Evolutionary conservation across 306 rosid genomes (phyloP).

Genomic region (Boehmeria nivea): DNA sequence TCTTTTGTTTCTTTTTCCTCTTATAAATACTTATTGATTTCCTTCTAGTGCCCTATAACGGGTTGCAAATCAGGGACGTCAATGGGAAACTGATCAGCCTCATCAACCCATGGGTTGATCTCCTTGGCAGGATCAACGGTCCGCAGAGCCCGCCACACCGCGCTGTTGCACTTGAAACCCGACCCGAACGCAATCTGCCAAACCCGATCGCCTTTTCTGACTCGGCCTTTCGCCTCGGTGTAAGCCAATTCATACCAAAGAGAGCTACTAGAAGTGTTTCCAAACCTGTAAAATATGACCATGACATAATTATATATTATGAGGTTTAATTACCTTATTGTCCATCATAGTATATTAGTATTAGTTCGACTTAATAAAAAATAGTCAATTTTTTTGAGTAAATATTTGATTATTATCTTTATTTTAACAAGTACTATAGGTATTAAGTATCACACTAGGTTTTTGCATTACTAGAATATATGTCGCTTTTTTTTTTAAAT

Average conservation of each 20-base stretch:
- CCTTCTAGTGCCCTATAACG: not conserved
- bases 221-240: slow-evolving; percentile 59
- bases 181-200: slow-evolving; percentile 68
- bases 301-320: no score
- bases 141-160: slow-evolving; percentile 41
- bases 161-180: slow-evolving; percentile 62
- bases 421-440: no score
- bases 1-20: no score
- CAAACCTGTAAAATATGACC: slow-evolving; percentile 39
- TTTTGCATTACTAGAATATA: no score
- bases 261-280: slow-evolving; percentile 58
- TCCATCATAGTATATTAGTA: no score
- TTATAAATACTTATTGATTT: not conserved
- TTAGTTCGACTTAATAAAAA: no score
- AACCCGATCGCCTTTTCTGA: slow-evolving; percentile 46
- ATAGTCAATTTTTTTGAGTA: no score
- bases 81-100: slow-evolving; percentile 37
- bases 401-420: no score
- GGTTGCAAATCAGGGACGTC: slow-evolving; percentile 16
- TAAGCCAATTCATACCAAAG: slow-evolving; percentile 57
- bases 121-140: slow-evolving; percentile 27
- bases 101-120: slow-evolving; percentile 43
- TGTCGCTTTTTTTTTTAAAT: no score
- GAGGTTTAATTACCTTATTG: no score
- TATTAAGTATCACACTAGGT: no score